Evolutionary conservation across 495 filamentous ascomycete species (phyloP), one percentile per base, ranked within the genome.

Genomic region (Chlorociboria aeruginascens): DNA sequence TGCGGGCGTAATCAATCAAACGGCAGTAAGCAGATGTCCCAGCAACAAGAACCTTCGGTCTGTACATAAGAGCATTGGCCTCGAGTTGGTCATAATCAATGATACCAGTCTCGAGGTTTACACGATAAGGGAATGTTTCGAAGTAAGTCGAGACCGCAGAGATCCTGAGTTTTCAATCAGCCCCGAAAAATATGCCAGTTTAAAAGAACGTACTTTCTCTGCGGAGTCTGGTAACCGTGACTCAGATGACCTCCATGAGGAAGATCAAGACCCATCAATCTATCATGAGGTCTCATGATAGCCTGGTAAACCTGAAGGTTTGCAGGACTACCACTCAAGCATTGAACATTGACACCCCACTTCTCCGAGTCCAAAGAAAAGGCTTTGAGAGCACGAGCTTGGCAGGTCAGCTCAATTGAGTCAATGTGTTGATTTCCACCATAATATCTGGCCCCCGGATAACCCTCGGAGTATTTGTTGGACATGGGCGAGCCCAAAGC

Each of bases 311-410:
- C 89, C 75, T 98, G 90, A 51, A 99, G 69, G 69, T 99, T 99
- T 67, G 92, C 92, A 50, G 92, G 92, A 66, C 79, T 85, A 51
- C 89, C 87, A 65, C 81, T 86, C 65, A 99, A 67, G 63, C 84
- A 88, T 71, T 99, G 92, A 43, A 99, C 92, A 62, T 99, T 99
- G 73, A 99, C 92, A 60, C 93, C 92, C 92, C 92, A 99, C 69
- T 92, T 85, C 57, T 81, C 79, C 16, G 79, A 53, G 66, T 95
- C 84, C 33, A 95, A 71, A 58, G 83, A 74, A 74, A 96, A 99
- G 32, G 92, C 86, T 72, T 89, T 73, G 51, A 97, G 81, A 56
- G 92, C 92, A 67, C 92, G 87, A 68, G 77, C 76, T 77, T 99
- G 92, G 79, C 92, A 99, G 45, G 89, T 88, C 50, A 85, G 76